These are phyloP conservation scores for Laguncularia racemosa DNA, from an alignment of 345 rosid species.

Conservation along the genomic window DNA sequence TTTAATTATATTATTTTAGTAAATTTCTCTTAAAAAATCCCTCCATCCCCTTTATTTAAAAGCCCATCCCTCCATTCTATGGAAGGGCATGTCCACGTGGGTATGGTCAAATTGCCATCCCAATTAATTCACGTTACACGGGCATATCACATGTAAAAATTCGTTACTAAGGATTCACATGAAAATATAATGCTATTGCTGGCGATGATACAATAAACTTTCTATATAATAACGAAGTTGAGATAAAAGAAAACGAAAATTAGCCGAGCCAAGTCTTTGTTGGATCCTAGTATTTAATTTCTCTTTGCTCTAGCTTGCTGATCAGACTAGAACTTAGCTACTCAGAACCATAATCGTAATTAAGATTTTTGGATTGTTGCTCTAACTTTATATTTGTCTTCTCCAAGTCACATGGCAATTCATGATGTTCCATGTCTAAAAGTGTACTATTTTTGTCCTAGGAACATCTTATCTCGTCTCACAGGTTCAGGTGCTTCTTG, in stretches of 20 bases:
- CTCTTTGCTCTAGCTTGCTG: neutral
- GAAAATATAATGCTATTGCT: neutral
- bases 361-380: conserved; percentile 4
- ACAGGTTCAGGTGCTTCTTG: conserved; percentile 4
- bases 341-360: neutral
- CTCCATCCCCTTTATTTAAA: no score
- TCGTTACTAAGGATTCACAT: no score
- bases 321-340: conserved; percentile 1
- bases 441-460: neutral
- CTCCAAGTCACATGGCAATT: conserved; percentile 1
- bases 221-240: neutral
- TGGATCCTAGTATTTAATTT: neutral
- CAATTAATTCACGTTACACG: no score
- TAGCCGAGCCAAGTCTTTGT: neutral
- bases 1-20: no score
- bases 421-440: no score
- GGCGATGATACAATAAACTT: neutral
- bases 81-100: no score
- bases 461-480: neutral
- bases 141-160: no score
- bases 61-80: no score
- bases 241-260: conserved; percentile 1
- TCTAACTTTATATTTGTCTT: conserved; percentile 6
- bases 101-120: no score
- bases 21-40: no score